These are phyloP conservation scores for Diaporthe destruens DNA, from an alignment of 2,329 filamentous ascomycete species.

Conservation along the genomic window DNA sequence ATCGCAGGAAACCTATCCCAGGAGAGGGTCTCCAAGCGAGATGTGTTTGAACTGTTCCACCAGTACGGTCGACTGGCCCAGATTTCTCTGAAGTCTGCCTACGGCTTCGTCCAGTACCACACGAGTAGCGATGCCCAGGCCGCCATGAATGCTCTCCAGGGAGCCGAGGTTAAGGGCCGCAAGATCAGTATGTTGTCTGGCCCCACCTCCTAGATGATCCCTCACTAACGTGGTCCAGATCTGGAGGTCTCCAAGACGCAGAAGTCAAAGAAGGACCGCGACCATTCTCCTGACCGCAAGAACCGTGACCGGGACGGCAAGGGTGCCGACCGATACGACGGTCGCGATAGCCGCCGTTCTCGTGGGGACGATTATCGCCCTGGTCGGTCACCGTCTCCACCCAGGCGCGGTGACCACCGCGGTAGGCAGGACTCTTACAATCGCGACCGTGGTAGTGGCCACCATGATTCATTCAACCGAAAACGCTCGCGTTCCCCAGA, in stretches of 20 bases:
- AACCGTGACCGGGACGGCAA: conserved; percentile 56
- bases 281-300: conserved; percentile 72
- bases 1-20: conserved; percentile 85
- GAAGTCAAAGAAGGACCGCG: conserved; percentile 72
- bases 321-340: conserved; percentile 62
- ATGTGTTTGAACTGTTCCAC: conserved; percentile 93
- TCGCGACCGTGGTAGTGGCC: conserved; percentile 60
- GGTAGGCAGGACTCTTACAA: conserved; percentile 64
- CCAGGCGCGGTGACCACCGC: conserved; percentile 68
- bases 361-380: conserved; percentile 74
- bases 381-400: conserved; percentile 67
- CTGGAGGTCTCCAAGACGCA: conserved; percentile 92
- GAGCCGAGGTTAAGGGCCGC: conserved; percentile 84
- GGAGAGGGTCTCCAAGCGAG: conserved; percentile 92
- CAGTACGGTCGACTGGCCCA: conserved; percentile 89
- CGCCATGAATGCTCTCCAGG: conserved; percentile 84
- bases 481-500: conserved; percentile 77
- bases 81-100: conserved; percentile 95
- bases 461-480: conserved; percentile 54
- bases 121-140: conserved; percentile 78
- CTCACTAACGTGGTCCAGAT: conserved; percentile 66
- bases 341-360: conserved; percentile 59
- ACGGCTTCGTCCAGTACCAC: conserved; percentile 96
- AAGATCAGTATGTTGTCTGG: conserved; percentile 84
- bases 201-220: neutral